Evolutionary conservation across 805 yeast species (phyloP).

Genomic region (Ogataea glucozyma): DNA sequence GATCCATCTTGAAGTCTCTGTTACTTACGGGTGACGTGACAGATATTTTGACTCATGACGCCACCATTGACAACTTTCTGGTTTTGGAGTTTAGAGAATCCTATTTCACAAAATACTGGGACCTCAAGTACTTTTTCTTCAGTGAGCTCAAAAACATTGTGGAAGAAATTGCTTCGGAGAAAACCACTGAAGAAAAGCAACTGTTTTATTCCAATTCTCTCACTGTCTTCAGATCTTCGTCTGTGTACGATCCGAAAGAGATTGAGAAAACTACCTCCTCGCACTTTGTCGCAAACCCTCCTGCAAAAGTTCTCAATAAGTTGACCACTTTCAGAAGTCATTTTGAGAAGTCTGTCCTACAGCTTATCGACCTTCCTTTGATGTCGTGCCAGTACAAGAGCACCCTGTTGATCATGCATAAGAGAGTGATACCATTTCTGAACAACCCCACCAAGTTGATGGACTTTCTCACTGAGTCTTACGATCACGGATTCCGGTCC

Average conservation of each 20-base stretch:
- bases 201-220: constrained; percentile 41
- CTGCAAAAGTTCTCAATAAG: constrained; percentile 38
- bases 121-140: constrained; percentile 74
- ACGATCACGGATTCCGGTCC: constrained; percentile 44
- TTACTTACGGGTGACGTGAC: constrained; percentile 37
- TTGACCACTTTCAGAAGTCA: constrained; percentile 52
- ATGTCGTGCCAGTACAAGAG: constrained; percentile 61
- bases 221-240: constrained; percentile 37
- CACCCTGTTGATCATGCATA: constrained; percentile 71
- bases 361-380: constrained; percentile 49
- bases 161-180: constrained; percentile 26
- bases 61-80: constrained; percentile 42
- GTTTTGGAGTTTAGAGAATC: constrained; percentile 53
- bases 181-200: constrained; percentile 10
- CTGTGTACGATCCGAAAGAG: constrained; percentile 36
- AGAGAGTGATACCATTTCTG: constrained; percentile 79
- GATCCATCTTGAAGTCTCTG: constrained; percentile 36
- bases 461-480: constrained; percentile 93
- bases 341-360: constrained; percentile 71
- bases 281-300: constrained; percentile 45
- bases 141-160: constrained; percentile 41
- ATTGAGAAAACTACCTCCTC: constrained; percentile 36
- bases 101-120: constrained; percentile 64
- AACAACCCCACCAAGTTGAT: constrained; percentile 77
- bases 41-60: constrained; percentile 46